These are phyloP conservation scores for Albatrellus ellisii DNA, from an alignment of 768 basidiomycete genomes.

Conservation along the genomic window DNA sequence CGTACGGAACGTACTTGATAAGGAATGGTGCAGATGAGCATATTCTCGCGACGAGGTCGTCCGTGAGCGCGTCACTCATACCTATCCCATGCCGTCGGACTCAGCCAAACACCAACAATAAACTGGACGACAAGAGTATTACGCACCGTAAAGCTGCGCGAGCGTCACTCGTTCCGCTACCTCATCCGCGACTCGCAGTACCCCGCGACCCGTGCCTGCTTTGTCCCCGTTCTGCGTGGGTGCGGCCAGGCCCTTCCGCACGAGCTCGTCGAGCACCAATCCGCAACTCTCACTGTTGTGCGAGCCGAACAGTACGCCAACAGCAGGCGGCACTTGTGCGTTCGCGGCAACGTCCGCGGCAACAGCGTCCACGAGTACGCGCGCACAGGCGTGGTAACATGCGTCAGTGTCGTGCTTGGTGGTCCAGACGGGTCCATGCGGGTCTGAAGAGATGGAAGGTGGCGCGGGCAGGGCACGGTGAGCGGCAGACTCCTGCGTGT, in stretches of 20 bases:
- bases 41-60: conserved; percentile 48
- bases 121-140: neutral
- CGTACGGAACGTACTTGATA: conserved; percentile 79
- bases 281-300: conserved; percentile 68
- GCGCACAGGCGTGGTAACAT: conserved; percentile 53
- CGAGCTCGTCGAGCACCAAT: conserved; percentile 47
- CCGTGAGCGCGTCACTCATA: conserved; percentile 76
- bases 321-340: conserved; percentile 21
- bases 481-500: conserved; percentile 55
- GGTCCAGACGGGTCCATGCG: conserved; percentile 52
- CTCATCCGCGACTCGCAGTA: conserved; percentile 32
- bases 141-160: conserved; percentile 74
- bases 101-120: neutral
- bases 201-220: conserved; percentile 3
- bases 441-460: conserved; percentile 42
- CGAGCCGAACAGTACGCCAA: conserved; percentile 77
- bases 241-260: conserved; percentile 35
- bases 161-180: conserved; percentile 57
- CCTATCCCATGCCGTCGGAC: conserved; percentile 28
- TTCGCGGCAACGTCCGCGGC: conserved; percentile 25
- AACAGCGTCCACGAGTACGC: conserved; percentile 41
- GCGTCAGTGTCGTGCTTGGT: conserved; percentile 61
- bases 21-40: conserved; percentile 48
- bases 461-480: conserved; percentile 19
- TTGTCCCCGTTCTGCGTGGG: conserved; percentile 18